Evolutionary conservation across 2,329 filamentous ascomycete species (phyloP), one percentile per base, ranked within the genome.

Genomic region (Beauveria brongniartii): DNA sequence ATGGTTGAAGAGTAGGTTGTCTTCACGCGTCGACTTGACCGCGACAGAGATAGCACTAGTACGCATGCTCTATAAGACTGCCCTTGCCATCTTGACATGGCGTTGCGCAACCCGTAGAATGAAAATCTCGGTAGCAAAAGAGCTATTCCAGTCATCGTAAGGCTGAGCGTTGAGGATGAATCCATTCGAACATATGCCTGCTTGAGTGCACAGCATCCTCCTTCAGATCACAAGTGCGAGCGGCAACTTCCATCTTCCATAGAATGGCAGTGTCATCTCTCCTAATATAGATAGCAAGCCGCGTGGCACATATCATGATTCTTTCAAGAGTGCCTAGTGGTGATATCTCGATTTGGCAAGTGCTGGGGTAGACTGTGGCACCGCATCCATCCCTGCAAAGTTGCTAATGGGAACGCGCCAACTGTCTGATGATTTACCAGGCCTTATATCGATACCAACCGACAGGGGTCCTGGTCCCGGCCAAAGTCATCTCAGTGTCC

Each of bases 11-110:
- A 79, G 63, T 1, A 70, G 67, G 0, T 63, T 62, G 44, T 68
- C 65, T 59, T 78, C 75, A 47, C 78, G 72, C 52, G 78, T 72
- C 0, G 77, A 78, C 65, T 76, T 74, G 55, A 77, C 71, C 1
- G 68, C 73, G 1, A 79, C 65, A 0, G 77, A 74, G 9, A 78
- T 61, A 1, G 69, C 76, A 0, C 74, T 75, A 0, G 66, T 59
- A 24, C 71, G 69, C 50, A 76, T 70, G 0, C 44, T 7, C n/a
- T 16, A 20, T 3, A 8, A 24, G 20, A 22, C 34, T 5, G 34
- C 50, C 6, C 28, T 24, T 24, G 50, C 10, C 5, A 30, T 41
- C 22, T 41, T 53, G 50, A 24, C 20, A 41, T 53, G 34, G n/a
- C 22, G 9, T 7, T 18, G n/a, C 37, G 22, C n/a, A 12, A 24